These are phyloP conservation scores for Brassica cretica DNA, from an alignment of 345 rosid species.

Conservation along the genomic window DNA sequence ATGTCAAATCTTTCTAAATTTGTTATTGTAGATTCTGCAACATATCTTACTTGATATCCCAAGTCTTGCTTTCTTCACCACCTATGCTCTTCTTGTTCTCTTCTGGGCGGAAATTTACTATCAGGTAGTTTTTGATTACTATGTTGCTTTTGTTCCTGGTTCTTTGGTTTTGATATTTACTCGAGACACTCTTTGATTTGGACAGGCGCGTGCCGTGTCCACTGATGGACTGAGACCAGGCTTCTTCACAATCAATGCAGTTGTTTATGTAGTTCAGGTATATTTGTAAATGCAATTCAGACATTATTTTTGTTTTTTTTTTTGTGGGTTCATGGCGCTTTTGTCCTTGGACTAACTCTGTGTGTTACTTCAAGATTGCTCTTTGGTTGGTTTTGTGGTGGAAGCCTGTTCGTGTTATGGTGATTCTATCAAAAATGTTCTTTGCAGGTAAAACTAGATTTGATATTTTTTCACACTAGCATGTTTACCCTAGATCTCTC, in stretches of 20 bases:
- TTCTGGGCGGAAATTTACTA: conserved; percentile 98
- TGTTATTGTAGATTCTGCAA: conserved; percentile 58
- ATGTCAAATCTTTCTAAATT: conserved; percentile 2
- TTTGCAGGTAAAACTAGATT: conserved; percentile 61
- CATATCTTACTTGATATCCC: conserved; percentile 83
- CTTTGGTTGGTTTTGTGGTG: conserved; percentile 84
- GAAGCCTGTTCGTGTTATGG: conserved; percentile 60
- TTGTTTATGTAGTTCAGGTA: conserved; percentile 81
- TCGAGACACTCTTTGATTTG: conserved; percentile 1
- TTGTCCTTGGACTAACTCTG: background rate
- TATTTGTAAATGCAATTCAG: background rate
- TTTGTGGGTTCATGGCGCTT: conserved; percentile 16
- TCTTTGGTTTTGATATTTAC: conserved; percentile 4
- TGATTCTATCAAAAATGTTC: conserved; percentile 74
- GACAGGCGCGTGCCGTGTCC: conserved; percentile 81
- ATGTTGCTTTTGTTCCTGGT: background rate
- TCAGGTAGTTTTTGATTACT: conserved; percentile 51
- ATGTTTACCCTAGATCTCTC: background rate
- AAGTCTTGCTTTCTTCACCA: conserved; percentile 88
- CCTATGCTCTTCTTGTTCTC: conserved; percentile 82
- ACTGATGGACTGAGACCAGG: conserved; percentile 86
- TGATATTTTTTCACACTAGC: background rate
- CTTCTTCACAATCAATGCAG: conserved; percentile 74
- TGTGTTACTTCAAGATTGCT: conserved; percentile 52
- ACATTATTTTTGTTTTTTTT: background rate